These are phyloP conservation scores for Clavispora phyllophila DNA, from an alignment of 805 yeast genomes.

Conservation along the genomic window DNA sequence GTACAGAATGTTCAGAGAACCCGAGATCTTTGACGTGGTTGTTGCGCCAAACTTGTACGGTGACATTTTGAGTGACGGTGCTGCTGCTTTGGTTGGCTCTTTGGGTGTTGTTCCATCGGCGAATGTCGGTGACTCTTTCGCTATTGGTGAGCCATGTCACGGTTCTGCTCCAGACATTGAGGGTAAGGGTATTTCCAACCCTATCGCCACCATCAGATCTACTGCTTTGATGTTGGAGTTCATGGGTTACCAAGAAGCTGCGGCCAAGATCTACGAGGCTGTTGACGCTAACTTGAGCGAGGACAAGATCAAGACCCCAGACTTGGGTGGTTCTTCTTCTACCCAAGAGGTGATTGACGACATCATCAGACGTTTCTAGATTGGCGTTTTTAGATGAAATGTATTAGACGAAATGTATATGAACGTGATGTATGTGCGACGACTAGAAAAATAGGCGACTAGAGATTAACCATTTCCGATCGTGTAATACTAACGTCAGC, in stretches of 20 bases:
- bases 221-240: slow-evolving; percentile 96
- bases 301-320: slow-evolving; percentile 81
- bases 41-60: slow-evolving; percentile 99
- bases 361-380: slow-evolving; percentile 51
- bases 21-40: slow-evolving; percentile 93
- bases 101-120: slow-evolving; percentile 98
- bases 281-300: slow-evolving; percentile 89
- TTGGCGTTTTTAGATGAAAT: neutral
- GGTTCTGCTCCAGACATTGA: slow-evolving; percentile 99
- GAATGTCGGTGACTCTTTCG: slow-evolving; percentile 93
- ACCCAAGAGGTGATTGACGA: slow-evolving; percentile 87
- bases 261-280: slow-evolving; percentile 87
- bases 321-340: slow-evolving; percentile 84
- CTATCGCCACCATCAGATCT: slow-evolving; percentile 96
- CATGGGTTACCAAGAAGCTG: slow-evolving; percentile 85
- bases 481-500: too few relatives aligned
- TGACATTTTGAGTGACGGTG: slow-evolving; percentile 95
- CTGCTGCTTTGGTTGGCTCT: slow-evolving; percentile 96
- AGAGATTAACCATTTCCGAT: too few relatives aligned
- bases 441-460: too few relatives aligned
- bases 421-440: too few relatives aligned
- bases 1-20: slow-evolving; percentile 97
- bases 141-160: slow-evolving; percentile 98
- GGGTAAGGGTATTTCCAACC: slow-evolving; percentile 92
- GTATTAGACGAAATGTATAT: neutral